These are phyloP conservation scores for Trichoderma afroharzianum DNA, from an alignment of 2,329 filamentous ascomycete genomes.

Conservation along the genomic window DNA sequence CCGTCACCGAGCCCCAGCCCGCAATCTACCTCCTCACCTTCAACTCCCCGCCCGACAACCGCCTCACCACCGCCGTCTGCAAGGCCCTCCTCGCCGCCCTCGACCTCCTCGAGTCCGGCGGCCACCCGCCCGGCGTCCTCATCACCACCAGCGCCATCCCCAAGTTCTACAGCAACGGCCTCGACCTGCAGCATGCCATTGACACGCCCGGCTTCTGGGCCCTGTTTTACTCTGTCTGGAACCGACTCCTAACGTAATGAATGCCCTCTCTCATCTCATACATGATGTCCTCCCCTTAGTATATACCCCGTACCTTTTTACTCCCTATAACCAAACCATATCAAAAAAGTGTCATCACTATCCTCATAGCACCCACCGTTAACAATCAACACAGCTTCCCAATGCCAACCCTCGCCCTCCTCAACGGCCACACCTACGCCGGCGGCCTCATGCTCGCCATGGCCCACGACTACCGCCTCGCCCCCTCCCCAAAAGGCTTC, in stretches of 20 bases:
- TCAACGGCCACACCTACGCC: slow-evolving; percentile 80
- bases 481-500: slow-evolving; percentile 67
- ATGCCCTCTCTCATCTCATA: no score
- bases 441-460: slow-evolving; percentile 78
- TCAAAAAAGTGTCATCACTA: no score
- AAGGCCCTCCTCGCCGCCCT: slow-evolving; percentile 65
- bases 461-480: slow-evolving; percentile 79
- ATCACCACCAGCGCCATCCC: slow-evolving; percentile 70
- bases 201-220: slow-evolving; percentile 59
- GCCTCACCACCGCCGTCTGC: slow-evolving; percentile 66
- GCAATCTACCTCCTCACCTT: slow-evolving; percentile 71
- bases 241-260: slow-evolving; percentile 46
- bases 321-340: no score
- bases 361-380: no score
- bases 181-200: slow-evolving; percentile 69
- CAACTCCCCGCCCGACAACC: slow-evolving; percentile 69
- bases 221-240: slow-evolving; percentile 62
- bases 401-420: slow-evolving; percentile 75
- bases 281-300: no score
- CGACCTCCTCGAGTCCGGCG: slow-evolving; percentile 66
- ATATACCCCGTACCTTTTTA: no score
- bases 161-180: slow-evolving; percentile 81
- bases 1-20: slow-evolving; percentile 57
- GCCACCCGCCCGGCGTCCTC: slow-evolving; percentile 65
- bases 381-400: slow-evolving; percentile 48